A percentile compares a stretch with the other conserved stretches of the same genome.
phyloP scores from a whole-genome alignment of 805 yeast species.

The Saccharomycopsis babjevae region DNA sequence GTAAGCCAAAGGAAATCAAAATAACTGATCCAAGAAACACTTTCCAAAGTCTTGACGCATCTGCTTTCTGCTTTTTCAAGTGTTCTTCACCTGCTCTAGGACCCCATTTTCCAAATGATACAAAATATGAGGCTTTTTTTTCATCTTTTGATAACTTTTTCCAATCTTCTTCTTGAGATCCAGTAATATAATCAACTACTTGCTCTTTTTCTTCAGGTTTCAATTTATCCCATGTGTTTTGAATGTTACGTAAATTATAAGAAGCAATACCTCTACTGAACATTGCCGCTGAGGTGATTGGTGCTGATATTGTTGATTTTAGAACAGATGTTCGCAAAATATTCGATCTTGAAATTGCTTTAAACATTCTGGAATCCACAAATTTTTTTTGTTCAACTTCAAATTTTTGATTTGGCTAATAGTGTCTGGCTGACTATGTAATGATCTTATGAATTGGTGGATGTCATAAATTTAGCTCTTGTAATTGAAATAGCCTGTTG shows the following conservation, averaged over 20 bases:
- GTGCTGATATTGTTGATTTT: background rate
- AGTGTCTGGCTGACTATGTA: too few relatives aligned
- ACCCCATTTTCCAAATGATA: constrained; percentile 56
- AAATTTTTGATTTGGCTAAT: too few relatives aligned
- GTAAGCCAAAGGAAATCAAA: constrained; percentile 13
- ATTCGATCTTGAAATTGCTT: background rate
- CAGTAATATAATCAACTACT: constrained; percentile 27
- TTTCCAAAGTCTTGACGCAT: constrained; percentile 6
- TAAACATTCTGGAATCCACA: background rate
- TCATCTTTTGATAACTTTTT: constrained; percentile 35
- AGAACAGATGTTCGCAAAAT: background rate
- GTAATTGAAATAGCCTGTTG: too few relatives aligned
- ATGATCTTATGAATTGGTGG: too few relatives aligned
- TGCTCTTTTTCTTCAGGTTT: constrained; percentile 28
- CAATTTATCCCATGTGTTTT: constrained; percentile 26
- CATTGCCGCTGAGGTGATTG: background rate
- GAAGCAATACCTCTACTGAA: constrained; percentile 3
- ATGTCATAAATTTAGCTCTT: too few relatives aligned
- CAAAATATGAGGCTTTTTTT: constrained; percentile 48
- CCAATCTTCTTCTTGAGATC: constrained; percentile 32
- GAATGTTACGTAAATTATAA: constrained; percentile 24
- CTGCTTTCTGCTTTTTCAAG: background rate
- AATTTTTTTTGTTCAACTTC: too few relatives aligned
- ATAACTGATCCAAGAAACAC: constrained; percentile 9
- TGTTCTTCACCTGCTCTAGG: constrained; percentile 36